Evolutionary conservation across 2,329 filamentous ascomycete genomes (phyloP).

Genomic region (Alternaria burnsii): DNA sequence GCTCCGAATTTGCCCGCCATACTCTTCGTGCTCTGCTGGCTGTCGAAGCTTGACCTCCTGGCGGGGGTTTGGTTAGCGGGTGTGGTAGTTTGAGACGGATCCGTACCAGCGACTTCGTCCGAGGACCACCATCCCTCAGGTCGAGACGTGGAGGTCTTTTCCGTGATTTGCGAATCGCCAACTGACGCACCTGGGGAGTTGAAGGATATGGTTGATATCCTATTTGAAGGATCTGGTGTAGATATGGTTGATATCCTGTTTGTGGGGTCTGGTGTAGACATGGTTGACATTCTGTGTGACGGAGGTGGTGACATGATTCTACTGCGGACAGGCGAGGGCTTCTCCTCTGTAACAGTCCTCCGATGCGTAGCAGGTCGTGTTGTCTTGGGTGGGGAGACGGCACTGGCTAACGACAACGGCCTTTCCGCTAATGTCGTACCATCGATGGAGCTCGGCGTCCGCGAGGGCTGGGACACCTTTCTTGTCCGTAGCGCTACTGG

Average conservation of each 20-base stretch:
- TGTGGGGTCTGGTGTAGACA: not conserved
- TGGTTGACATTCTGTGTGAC: slow-evolving; percentile 19
- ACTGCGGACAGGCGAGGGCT: slow-evolving; percentile 28
- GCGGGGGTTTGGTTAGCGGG: slow-evolving; percentile 20
- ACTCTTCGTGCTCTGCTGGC: slow-evolving; percentile 34
- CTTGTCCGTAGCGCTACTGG: slow-evolving; percentile 28
- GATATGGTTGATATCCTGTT: slow-evolving; percentile 17
- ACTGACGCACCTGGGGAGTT: slow-evolving; percentile 35
- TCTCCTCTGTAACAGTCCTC: slow-evolving; percentile 10
- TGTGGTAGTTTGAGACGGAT: slow-evolving; percentile 32
- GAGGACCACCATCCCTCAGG: slow-evolving; percentile 53
- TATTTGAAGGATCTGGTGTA: slow-evolving; percentile 1
- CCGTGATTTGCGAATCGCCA: slow-evolving; percentile 40
- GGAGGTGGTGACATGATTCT: slow-evolving; percentile 37
- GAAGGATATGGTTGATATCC: slow-evolving; percentile 20
- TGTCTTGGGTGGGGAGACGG: slow-evolving; percentile 15
- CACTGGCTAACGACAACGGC: slow-evolving; percentile 11
- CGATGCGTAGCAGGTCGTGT: slow-evolving; percentile 10
- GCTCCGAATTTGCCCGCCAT: slow-evolving; percentile 38
- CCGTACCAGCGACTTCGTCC: slow-evolving; percentile 48
- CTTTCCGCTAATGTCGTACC: slow-evolving; percentile 12
- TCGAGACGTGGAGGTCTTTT: slow-evolving; percentile 40
- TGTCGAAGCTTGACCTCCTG: slow-evolving; percentile 36
- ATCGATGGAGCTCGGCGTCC: slow-evolving; percentile 18
- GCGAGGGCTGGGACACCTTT: slow-evolving; percentile 35